Percentiles rank a stretch among this genome's conserved stretches.
These are phyloP conservation scores for Meredithiella fracta DNA, from an alignment of 2,329 filamentous ascomycete genomes.

Conservation along the genomic window DNA sequence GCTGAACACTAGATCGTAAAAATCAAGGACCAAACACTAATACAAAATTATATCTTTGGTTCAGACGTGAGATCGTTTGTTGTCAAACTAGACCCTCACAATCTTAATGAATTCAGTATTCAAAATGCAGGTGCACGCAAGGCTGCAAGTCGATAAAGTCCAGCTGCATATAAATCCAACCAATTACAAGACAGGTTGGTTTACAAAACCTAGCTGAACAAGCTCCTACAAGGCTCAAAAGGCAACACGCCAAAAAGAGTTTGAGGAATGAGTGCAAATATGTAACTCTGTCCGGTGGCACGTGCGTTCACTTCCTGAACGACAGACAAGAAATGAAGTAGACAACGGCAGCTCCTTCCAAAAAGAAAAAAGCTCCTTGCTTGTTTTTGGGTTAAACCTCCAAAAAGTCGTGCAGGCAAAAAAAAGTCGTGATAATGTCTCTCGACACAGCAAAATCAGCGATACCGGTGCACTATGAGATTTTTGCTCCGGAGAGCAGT, in stretches of 20 bases:
- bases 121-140: constrained; percentile 4
- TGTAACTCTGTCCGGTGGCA: constrained; percentile 9
- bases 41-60: too few species aligned
- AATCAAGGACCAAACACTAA: too few species aligned
- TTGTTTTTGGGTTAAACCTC: constrained; percentile 3
- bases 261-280: not conserved
- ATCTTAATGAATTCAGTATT: not conserved
- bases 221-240: constrained; percentile 14
- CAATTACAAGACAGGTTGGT: constrained; percentile 11
- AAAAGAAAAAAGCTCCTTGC: constrained; percentile 5
- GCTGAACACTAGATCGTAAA: too few species aligned
- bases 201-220: constrained; percentile 7
- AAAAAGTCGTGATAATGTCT: constrained; percentile 2
- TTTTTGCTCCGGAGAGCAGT: not conserved
- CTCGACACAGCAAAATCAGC: not conserved
- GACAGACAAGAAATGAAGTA: not conserved
- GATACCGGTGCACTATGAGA: not conserved
- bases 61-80: too few species aligned
- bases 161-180: not conserved
- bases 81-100: too few species aligned
- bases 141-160: constrained; percentile 6
- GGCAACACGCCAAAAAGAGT: constrained; percentile 11
- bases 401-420: not conserved
- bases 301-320: constrained; percentile 5
- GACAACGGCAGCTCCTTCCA: constrained; percentile 14